Evolutionary conservation across 2,329 filamentous ascomycete genomes (phyloP).

Genomic region (Aspergillus fijiensis): DNA sequence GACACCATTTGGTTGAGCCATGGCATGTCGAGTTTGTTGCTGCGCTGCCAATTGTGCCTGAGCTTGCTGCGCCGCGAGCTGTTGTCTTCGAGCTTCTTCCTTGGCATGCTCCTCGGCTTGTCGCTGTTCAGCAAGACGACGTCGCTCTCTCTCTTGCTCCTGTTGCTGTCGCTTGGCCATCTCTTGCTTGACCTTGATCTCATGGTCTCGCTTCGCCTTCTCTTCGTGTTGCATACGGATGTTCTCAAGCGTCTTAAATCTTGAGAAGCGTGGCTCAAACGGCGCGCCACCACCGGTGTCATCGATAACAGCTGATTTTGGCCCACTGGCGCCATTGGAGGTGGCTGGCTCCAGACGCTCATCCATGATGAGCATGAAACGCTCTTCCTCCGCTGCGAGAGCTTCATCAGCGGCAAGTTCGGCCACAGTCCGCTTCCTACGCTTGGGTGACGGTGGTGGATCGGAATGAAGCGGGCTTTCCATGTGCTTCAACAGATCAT

Average conservation of each 20-base stretch:
- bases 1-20: conserved; percentile 45
- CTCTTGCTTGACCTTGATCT: conserved; percentile 51
- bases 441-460: conserved; percentile 78
- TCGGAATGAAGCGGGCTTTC: conserved; percentile 75
- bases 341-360: conserved; percentile 69
- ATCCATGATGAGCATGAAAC: conserved; percentile 90
- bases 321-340: conserved; percentile 57
- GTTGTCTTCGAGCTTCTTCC: conserved; percentile 41
- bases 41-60: conserved; percentile 42
- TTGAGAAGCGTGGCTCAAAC: conserved; percentile 83
- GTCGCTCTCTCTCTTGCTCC: conserved; percentile 51
- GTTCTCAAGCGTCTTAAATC: conserved; percentile 86
- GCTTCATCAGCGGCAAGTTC: conserved; percentile 96
- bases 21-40: conserved; percentile 54
- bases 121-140: conserved; percentile 44
- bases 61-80: conserved; percentile 48
- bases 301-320: conserved; percentile 68
- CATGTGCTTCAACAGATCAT: conserved; percentile 68
- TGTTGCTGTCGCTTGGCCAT: conserved; percentile 49
- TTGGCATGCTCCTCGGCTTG: conserved; percentile 46
- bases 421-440: conserved; percentile 86
- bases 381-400: conserved; percentile 80
- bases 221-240: conserved; percentile 78
- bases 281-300: conserved; percentile 68
- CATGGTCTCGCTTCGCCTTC: conserved; percentile 54